A percentile compares a stretch with the other conserved stretches of the same genome.
Evolutionary conservation across 306 rosid genomes (phyloP).

Genomic region (Cyclanthera cordifolia): DNA sequence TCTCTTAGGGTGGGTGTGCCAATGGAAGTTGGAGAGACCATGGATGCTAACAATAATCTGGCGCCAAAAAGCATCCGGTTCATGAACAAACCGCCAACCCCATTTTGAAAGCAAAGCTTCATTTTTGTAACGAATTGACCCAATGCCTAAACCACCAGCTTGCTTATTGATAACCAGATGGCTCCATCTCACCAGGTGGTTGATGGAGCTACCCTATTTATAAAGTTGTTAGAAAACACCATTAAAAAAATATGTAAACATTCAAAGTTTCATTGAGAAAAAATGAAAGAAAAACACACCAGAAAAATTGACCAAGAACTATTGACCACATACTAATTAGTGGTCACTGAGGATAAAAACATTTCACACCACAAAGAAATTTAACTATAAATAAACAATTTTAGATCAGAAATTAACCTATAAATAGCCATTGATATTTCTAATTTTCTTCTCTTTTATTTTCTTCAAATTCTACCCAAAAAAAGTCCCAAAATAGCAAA

Average conservation of each 20-base stretch:
- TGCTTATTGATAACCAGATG: no score
- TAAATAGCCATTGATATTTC: background rate
- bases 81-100: no score
- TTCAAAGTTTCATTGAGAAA: background rate
- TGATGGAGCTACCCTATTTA: no score
- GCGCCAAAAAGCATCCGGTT: no score
- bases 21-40: no score
- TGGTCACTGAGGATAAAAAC: background rate
- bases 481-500: background rate
- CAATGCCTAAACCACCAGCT: no score
- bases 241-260: background rate
- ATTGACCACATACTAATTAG: background rate
- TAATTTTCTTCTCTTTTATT: background rate
- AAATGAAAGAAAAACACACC: background rate
- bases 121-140: no score
- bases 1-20: no score
- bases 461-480: background rate
- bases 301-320: background rate
- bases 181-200: no score
- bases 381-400: constrained; percentile 4
- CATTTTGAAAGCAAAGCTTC: no score
- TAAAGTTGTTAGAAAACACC: background rate
- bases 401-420: background rate
- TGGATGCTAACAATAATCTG: no score
- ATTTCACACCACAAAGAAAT: background rate